phyloP scores from a whole-genome alignment of 352 stramenopile genomes.

The Pythium aristosporum region DNA sequence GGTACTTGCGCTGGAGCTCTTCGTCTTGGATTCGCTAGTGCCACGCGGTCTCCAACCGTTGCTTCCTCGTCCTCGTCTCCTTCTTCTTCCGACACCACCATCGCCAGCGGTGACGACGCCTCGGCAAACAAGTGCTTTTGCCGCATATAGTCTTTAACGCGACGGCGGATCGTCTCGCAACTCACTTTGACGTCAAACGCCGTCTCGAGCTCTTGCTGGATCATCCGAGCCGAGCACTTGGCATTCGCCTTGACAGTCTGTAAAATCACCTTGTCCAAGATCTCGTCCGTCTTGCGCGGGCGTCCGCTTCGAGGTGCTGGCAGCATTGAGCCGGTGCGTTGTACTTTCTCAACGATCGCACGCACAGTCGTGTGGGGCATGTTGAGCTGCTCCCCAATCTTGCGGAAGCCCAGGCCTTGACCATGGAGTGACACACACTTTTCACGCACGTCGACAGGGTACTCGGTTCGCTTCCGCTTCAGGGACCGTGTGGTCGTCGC shows the following conservation, averaged over 20 bases:
- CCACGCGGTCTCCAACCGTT: no score
- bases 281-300: slow-evolving; percentile 61
- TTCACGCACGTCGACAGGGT: slow-evolving; percentile 55
- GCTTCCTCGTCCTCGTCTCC: neutral
- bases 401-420: slow-evolving; percentile 54
- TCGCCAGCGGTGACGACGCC: slow-evolving; percentile 2
- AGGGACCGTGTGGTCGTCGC: slow-evolving; percentile 3
- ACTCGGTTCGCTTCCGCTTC: slow-evolving; percentile 50
- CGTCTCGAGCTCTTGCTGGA: slow-evolving; percentile 51
- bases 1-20: neutral
- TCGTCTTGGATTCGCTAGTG: neutral
- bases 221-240: slow-evolving; percentile 57
- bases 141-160: slow-evolving; percentile 60
- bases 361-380: slow-evolving; percentile 76
- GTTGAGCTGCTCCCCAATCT: slow-evolving; percentile 54
- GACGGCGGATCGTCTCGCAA: slow-evolving; percentile 68
- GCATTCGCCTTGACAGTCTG: slow-evolving; percentile 55
- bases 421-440: slow-evolving; percentile 52
- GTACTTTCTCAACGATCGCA: slow-evolving; percentile 64
- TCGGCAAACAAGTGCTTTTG: slow-evolving; percentile 31
- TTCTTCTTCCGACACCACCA: neutral
- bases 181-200: slow-evolving; percentile 56
- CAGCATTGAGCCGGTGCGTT: slow-evolving; percentile 48
- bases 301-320: slow-evolving; percentile 54
- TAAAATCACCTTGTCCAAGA: slow-evolving; percentile 65